These are phyloP conservation scores for Panicum miliaceum DNA, from an alignment of 176 grass and related monocot species.

Conservation along the genomic window DNA sequence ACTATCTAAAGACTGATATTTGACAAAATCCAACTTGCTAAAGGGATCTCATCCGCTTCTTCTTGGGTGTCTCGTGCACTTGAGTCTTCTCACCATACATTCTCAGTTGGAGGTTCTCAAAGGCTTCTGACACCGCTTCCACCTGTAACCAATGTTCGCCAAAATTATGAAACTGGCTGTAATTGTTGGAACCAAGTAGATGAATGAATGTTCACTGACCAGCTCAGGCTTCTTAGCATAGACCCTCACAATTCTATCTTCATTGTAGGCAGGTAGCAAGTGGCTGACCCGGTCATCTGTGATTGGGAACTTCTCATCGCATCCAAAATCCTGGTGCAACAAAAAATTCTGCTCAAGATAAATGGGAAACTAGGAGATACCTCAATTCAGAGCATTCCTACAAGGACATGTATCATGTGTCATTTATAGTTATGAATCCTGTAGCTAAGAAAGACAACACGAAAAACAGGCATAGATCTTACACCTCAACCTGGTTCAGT, in stretches of 20 bases:
- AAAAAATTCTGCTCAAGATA: constrained; percentile 27
- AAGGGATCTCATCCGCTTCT: constrained; percentile 53
- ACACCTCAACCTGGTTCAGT: neutral
- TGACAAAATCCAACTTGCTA: constrained; percentile 10
- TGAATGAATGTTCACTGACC: constrained; percentile 50
- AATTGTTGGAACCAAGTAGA: neutral
- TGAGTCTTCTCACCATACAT: constrained; percentile 88
- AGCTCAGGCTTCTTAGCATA: constrained; percentile 85
- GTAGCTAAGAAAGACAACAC: neutral
- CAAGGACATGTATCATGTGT: neutral
- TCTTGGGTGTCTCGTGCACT: constrained; percentile 86
- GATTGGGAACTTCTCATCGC: constrained; percentile 77
- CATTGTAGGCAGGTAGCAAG: constrained; percentile 65
- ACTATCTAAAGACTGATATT: constrained; percentile 33
- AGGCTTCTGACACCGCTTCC: constrained; percentile 77
- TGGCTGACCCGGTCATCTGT: constrained; percentile 86
- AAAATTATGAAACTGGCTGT: neutral
- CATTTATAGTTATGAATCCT: constrained; percentile 1
- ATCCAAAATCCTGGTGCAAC: constrained; percentile 62
- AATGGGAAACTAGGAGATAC: neutral
- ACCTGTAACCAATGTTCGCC: constrained; percentile 53
- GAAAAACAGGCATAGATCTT: neutral
- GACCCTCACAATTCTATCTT: constrained; percentile 87
- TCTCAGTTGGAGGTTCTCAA: constrained; percentile 84
- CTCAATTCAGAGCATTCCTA: neutral